Conservation (phyloP, 768 basidiomycete genomes). For the Mycena filopes region DNA sequence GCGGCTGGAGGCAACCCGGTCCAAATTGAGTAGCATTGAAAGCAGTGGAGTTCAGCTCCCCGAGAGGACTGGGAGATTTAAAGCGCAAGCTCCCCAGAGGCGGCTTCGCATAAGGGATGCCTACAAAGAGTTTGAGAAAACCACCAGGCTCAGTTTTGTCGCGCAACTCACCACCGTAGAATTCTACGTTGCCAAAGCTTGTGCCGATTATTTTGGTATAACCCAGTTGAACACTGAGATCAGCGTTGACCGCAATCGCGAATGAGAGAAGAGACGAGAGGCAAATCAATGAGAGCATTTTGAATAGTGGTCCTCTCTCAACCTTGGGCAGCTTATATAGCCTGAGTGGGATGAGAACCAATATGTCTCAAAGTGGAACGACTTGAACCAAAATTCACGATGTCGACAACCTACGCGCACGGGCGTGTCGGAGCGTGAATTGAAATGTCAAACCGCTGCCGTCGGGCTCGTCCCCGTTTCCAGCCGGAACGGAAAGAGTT, state of each 20-base stretch:
- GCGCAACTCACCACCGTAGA: slow-evolving; percentile 4
- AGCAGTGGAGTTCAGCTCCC: slow-evolving; percentile 29
- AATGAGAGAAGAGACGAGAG: slow-evolving; percentile 1
- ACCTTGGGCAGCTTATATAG: too few species aligned
- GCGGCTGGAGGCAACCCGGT: slow-evolving; percentile 39
- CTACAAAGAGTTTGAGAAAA: slow-evolving; percentile 21
- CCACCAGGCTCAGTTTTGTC: too few species aligned
- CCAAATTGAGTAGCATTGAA: slow-evolving; percentile 45
- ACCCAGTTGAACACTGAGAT: slow-evolving; percentile 10
- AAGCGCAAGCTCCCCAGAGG: slow-evolving; percentile 43
- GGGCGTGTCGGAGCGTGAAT: too few species aligned
- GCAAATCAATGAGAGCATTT: slow-evolving; percentile 2
- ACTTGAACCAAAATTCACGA: too few species aligned
- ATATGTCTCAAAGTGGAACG: too few species aligned
- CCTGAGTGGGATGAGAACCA: too few species aligned
- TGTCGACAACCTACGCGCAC: too few species aligned
- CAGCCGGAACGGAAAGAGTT: too few species aligned
- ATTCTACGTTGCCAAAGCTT: neutral
- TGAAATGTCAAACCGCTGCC: too few species aligned
- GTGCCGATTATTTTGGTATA: slow-evolving; percentile 2
- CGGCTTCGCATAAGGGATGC: slow-evolving; percentile 44
- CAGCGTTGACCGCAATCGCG: neutral
- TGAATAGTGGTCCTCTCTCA: neutral
- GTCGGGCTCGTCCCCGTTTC: too few species aligned
- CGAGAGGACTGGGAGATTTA: slow-evolving; percentile 39